phyloP scores from a whole-genome alignment of 139 green algal genomes.

The Chlorella sp. region DNA sequence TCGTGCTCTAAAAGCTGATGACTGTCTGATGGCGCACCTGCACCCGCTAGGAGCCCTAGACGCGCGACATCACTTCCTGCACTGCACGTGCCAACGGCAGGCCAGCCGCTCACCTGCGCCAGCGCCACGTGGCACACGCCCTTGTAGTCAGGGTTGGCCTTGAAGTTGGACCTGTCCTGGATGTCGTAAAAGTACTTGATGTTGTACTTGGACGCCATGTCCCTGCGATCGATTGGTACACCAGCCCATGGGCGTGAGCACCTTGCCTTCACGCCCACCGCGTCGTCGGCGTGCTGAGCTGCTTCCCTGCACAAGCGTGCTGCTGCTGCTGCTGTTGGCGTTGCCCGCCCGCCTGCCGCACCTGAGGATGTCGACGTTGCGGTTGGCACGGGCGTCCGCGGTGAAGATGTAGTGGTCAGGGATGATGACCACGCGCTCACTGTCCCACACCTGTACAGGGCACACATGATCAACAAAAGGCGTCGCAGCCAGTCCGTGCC shows the following conservation, averaged over 20 bases:
- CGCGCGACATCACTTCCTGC: too few relatives aligned
- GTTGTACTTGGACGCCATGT: constrained; percentile 77
- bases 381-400: constrained; percentile 81
- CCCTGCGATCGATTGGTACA: constrained; percentile 37
- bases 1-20: too few relatives aligned
- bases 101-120: constrained; percentile 65
- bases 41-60: too few relatives aligned
- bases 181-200: constrained; percentile 99
- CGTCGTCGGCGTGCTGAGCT: neutral
- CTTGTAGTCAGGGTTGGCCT: constrained; percentile 96
- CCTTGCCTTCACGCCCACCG: too few relatives aligned
- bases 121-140: constrained; percentile 92
- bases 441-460: constrained; percentile 77
- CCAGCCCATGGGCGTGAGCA: too few relatives aligned
- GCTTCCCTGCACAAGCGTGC: neutral
- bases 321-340: neutral
- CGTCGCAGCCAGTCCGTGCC: too few relatives aligned
- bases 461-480: too few relatives aligned
- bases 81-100: too few relatives aligned
- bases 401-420: constrained; percentile 99
- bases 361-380: constrained; percentile 93
- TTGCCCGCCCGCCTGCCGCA: too few relatives aligned
- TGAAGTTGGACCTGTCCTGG: constrained; percentile 80
- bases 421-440: constrained; percentile 87
- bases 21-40: too few relatives aligned